A percentile compares a stretch with the other conserved stretches of the same genome.
phyloP scores from a whole-genome alignment of 176 grass and related monocot species.

The Zoysia japonica region DNA sequence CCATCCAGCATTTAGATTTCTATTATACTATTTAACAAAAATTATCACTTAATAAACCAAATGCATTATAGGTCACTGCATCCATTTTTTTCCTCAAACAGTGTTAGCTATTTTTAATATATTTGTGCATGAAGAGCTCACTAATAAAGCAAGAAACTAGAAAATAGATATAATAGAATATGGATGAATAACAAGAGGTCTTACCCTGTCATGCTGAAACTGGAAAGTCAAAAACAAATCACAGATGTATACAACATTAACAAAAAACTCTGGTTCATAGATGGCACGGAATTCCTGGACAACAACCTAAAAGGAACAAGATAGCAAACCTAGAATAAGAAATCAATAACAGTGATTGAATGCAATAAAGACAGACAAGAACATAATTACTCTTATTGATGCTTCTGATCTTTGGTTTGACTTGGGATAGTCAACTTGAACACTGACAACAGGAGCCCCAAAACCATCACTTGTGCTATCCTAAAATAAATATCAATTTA shows the following conservation, averaged over 20 bases:
- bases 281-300: conserved; percentile 60
- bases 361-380: conserved; percentile 40
- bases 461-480: conserved; percentile 51
- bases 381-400: conserved; percentile 61
- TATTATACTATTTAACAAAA: conserved; percentile 13
- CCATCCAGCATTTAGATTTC: conserved; percentile 8
- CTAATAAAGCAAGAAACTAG: conserved; percentile 10
- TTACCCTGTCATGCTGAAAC: conserved; percentile 91
- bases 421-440: conserved; percentile 72
- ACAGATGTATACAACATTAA: conserved; percentile 56
- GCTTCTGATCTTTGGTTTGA: conserved; percentile 55
- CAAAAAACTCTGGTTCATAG: conserved; percentile 71
- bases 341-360: conserved; percentile 35
- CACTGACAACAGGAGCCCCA: conserved; percentile 51
- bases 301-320: conserved; percentile 61
- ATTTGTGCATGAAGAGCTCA: neutral
- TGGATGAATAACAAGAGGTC: conserved; percentile 22
- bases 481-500: conserved; percentile 51
- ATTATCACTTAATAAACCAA: conserved; percentile 20
- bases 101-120: conserved; percentile 25
- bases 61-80: conserved; percentile 23
- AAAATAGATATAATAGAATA: conserved; percentile 27
- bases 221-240: conserved; percentile 58
- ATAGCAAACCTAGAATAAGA: conserved; percentile 22
- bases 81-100: conserved; percentile 32